Evolutionary conservation across 768 basidiomycete species (phyloP), one percentile per base, ranked within the genome.

Genomic region (Xerocomus potaroensis): DNA sequence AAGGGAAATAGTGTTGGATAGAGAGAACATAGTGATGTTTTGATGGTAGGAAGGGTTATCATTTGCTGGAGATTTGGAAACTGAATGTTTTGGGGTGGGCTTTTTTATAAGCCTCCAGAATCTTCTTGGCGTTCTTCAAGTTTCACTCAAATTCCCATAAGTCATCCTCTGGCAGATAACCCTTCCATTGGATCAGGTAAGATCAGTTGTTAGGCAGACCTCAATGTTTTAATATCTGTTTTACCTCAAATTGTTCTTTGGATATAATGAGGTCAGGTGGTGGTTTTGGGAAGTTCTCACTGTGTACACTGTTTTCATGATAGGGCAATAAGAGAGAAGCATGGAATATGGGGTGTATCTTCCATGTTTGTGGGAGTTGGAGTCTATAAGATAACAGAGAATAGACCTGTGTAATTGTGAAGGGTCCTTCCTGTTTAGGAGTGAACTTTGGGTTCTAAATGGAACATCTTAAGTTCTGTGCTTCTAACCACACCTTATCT

Each of bases 401-500:
- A 3, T 29, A 11, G 27, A 41, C 27, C 1, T 41, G 6, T 2
- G 10, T 21, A 4, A 41, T 30, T 0, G n/a, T 29, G 9, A 41
- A 41, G 16, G 39, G 39, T 41, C 27, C 39, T 41, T 41, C 27
- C 3, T 27, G 1, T 30, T 41, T 41, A 10, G 9, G 27, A 1
- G 18, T 12, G 8, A 41, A 29, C 14, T 41, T 41, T 1, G 16
- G 27, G 10, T 19, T 14, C 1, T 14, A 1, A 3, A 41, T 30
- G 16, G n/a, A 7, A 9, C 15, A 5, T 30, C 35, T 30, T 0
- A 31, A 12, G 4, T 48, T 34, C 7, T 14, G 4, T 7, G 32
- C 48, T 45, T 49, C 48, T 4, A 49, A 12, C 36, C 47, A 48
- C 2, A 31, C 35, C 10, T 48, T 33, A 8, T 40, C 18, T 34